Evolutionary conservation across 225 moss, liverwort and hornwort genomes (phyloP), one percentile per base, ranked within the genome.

Genomic region (Climacium dendroides): DNA sequence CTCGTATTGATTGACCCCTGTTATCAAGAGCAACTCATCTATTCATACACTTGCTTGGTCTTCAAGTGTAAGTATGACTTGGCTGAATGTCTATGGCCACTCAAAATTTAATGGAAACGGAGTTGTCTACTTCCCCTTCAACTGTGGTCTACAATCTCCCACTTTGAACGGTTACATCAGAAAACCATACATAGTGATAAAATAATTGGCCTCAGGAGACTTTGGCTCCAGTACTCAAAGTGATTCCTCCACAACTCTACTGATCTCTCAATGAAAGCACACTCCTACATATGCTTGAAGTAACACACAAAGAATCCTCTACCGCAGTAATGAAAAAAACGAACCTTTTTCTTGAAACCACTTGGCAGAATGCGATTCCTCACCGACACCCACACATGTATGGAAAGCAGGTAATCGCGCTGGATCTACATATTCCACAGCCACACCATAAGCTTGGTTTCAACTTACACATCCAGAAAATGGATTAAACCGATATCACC

Each of bases 271-370:
- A 39, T 52, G 64, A 76, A 76, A 85, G 64, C 39, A 65, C 41
- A 55, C 57, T 35, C 57, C 39, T 78, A 39, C 3, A 78, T 57
- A 78, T 41, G 43, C 54, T 77, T 32, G 34, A 77, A 78, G 43
- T 45, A 78, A 86, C 19, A 47, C 19, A 67, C 79, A 71, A 37
- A 30, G 41, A 53, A 64, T 53, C 48, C 64, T 63, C 43, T 16
- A 43, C 54, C 34, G 57, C 17, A 32, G 64, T 17, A n/a, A 57
- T 65, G 57, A 15, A 70, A 75, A 79, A 59, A 87, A 80, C 69
- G 70, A 87, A 98, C 98, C 98, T 82, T 97, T 88, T 62, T 99
- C 98, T 94, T 95, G 96, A 88, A 95, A 99, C 98, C 98, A 99
- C 91, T 94, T 99, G 64, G 82, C 24, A 67, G 92, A 80, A 79